phyloP scores from a whole-genome alignment of 495 filamentous ascomycete genomes.

The Neurospora sp. region DNA sequence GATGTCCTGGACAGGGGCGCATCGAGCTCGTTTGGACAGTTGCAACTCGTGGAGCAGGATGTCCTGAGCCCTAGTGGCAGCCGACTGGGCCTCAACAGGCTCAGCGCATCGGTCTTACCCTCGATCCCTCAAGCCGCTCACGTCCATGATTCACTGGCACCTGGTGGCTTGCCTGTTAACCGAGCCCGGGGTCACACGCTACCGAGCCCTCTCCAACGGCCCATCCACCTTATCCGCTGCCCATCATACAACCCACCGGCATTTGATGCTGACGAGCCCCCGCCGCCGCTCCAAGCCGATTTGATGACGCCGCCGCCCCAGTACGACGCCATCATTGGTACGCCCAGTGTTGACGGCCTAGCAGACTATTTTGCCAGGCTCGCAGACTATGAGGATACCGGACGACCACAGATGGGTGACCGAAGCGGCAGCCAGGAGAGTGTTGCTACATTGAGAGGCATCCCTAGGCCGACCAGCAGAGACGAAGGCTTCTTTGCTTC shows the following conservation, averaged over 20 bases:
- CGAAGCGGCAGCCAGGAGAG: background rate
- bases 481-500: background rate
- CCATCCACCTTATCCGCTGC: constrained; percentile 80
- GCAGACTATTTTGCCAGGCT: constrained; percentile 79
- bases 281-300: constrained; percentile 37
- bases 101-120: constrained; percentile 10
- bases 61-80: constrained; percentile 2
- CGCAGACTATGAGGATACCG: constrained; percentile 32
- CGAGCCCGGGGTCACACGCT: constrained; percentile 1
- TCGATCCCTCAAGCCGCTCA: constrained; percentile 20
- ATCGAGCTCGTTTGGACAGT: constrained; percentile 17
- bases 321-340: constrained; percentile 76
- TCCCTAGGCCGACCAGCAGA: background rate
- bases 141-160: constrained; percentile 6
- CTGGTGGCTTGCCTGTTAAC: background rate
- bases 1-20: constrained; percentile 32
- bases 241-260: constrained; percentile 87
- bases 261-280: constrained; percentile 82
- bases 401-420: constrained; percentile 7
- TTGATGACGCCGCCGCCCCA: constrained; percentile 78
- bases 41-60: constrained; percentile 18
- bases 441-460: background rate
- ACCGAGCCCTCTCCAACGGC: constrained; percentile 33
- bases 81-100: constrained; percentile 13
- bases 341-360: constrained; percentile 66